These are phyloP conservation scores for Flaveria linearis DNA, from an alignment of 129 eudicot genomes.

Conservation along the genomic window DNA sequence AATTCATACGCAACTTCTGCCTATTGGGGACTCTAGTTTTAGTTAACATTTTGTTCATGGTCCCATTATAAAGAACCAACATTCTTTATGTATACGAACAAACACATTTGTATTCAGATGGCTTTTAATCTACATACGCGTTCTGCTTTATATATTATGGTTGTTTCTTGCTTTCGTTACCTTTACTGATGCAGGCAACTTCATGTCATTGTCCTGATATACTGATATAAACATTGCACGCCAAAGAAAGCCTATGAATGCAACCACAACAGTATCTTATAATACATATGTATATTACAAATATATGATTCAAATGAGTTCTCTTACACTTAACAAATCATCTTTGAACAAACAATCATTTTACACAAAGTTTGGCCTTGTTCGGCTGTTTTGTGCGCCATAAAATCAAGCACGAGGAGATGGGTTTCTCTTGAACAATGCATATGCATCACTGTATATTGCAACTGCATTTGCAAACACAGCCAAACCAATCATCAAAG, in stretches of 20 bases:
- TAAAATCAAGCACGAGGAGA: conserved; percentile 41
- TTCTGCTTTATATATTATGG: background rate
- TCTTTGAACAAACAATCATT: conserved; percentile 17
- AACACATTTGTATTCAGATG: background rate
- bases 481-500: conserved; percentile 54
- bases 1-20: conserved; percentile 16
- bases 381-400: background rate
- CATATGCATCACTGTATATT: conserved; percentile 55
- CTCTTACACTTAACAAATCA: conserved; percentile 11
- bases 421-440: conserved; percentile 44
- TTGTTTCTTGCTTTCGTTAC: background rate
- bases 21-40: conserved; percentile 23
- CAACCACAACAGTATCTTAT: conserved; percentile 9
- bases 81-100: background rate
- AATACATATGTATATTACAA: conserved; percentile 27
- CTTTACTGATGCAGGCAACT: too few species aligned
- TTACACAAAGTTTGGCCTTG: conserved; percentile 24
- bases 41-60: conserved; percentile 4
- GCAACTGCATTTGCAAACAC: conserved; percentile 55
- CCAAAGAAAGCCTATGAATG: background rate
- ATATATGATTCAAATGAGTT: conserved; percentile 10
- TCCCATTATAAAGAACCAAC: conserved; percentile 24
- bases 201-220: too few species aligned
- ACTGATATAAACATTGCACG: too few species aligned
- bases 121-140: background rate